Evolutionary conservation across 768 basidiomycete species (phyloP).

Genomic region (Imleria badia): DNA sequence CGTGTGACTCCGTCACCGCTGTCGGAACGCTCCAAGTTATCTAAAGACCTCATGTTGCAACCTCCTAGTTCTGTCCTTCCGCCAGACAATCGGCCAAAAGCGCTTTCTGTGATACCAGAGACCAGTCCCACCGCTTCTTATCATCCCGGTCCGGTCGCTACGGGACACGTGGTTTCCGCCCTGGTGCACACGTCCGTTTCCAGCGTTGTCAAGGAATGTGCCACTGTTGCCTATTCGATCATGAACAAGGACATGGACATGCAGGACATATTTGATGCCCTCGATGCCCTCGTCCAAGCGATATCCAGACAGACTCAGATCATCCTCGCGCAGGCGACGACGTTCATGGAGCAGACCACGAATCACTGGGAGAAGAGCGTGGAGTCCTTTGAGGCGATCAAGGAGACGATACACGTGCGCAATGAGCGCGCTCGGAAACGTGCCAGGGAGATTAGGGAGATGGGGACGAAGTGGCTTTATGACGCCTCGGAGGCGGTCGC

Average conservation of each 20-base stretch:
- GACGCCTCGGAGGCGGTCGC: conserved; percentile 43
- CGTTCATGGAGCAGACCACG: conserved; percentile 46
- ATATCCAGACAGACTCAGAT: conserved; percentile 45
- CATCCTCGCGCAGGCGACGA: conserved; percentile 33
- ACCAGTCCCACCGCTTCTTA: conserved; percentile 6
- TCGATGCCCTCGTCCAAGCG: conserved; percentile 55
- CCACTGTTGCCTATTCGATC: conserved; percentile 43
- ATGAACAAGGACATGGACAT: conserved; percentile 57
- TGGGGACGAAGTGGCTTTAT: conserved; percentile 45
- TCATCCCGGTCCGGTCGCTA: conserved; percentile 13
- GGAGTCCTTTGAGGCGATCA: conserved; percentile 38
- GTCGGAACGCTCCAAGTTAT: conserved; percentile 28
- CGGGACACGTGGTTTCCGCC: conserved; percentile 16
- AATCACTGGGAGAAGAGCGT: conserved; percentile 29
- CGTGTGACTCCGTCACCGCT: conserved; percentile 18
- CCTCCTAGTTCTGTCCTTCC: conserved; percentile 29
- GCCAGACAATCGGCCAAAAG: conserved; percentile 25
- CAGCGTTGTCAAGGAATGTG: conserved; percentile 45
- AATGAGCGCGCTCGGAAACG: conserved; percentile 53
- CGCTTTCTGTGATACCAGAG: conserved; percentile 29
- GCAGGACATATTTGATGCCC: conserved; percentile 54
- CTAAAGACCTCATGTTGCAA: conserved; percentile 39
- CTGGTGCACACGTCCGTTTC: conserved; percentile 47
- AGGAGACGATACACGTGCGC: conserved; percentile 45
- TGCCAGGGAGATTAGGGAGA: conserved; percentile 53